A percentile compares a stretch with the other conserved stretches of the same genome.
These are phyloP conservation scores for Entrophospora sp. DNA, from an alignment of 192 early-diverging fungal genomes.

Conservation along the genomic window DNA sequence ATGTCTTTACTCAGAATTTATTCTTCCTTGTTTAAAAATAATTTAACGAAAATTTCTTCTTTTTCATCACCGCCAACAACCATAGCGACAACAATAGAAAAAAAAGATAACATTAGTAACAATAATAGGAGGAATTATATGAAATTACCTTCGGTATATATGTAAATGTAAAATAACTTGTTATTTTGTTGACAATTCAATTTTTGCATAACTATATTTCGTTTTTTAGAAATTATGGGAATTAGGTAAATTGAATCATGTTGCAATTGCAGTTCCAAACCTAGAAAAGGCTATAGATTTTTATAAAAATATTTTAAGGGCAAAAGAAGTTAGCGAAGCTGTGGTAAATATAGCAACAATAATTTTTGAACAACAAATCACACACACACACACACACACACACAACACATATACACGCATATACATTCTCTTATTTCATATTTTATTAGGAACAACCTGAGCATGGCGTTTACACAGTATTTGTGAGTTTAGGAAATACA, in stretches of 20 bases:
- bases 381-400: slow-evolving; percentile 1
- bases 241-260: slow-evolving; percentile 71
- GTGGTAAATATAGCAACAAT: slow-evolving; percentile 32
- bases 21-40: too few species aligned
- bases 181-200: too few species aligned
- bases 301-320: slow-evolving; percentile 64
- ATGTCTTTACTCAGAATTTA: too few species aligned
- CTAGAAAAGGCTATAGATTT: slow-evolving; percentile 60
- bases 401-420: too few species aligned
- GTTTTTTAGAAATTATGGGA: slow-evolving; percentile 62
- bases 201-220: too few species aligned
- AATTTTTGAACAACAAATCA: background rate
- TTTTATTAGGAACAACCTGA: slow-evolving; percentile 53
- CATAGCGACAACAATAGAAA: too few species aligned
- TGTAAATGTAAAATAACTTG: too few species aligned
- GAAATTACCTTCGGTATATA: too few species aligned
- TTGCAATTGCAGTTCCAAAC: slow-evolving; percentile 74
- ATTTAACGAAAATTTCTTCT: too few species aligned
- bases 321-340: slow-evolving; percentile 52
- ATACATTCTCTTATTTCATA: background rate
- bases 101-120: too few species aligned
- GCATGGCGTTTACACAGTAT: slow-evolving; percentile 80
- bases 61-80: too few species aligned
- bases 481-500: slow-evolving; percentile 78
- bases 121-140: too few species aligned